A percentile compares a stretch with the other conserved stretches of the same genome.
These are phyloP conservation scores for Begonia loranthoides DNA, from an alignment of 306 rosid species.

Conservation along the genomic window DNA sequence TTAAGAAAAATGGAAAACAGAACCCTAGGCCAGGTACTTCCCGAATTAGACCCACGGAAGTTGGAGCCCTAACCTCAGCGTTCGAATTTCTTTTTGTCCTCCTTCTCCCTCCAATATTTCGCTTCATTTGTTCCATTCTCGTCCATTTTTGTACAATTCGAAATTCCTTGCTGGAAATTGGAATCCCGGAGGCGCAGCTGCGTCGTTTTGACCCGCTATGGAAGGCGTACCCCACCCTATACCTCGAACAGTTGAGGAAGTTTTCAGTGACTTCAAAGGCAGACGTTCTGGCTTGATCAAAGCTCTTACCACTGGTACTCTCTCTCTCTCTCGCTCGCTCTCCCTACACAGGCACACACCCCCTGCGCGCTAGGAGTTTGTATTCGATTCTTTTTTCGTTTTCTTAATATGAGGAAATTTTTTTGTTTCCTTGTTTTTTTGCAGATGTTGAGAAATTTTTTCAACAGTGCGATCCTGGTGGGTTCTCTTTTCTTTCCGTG, in stretches of 20 bases:
- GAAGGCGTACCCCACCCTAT: slow-evolving; percentile 72
- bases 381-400: neutral
- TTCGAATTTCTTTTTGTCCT: too few relatives aligned
- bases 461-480: slow-evolving; percentile 99
- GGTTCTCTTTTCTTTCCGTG: slow-evolving; percentile 10
- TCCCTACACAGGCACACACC: too few relatives aligned
- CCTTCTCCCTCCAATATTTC: too few relatives aligned
- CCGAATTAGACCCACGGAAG: too few relatives aligned
- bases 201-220: slow-evolving; percentile 21
- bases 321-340: neutral
- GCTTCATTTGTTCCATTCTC: too few relatives aligned
- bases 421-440: neutral
- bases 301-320: slow-evolving; percentile 41
- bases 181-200: neutral
- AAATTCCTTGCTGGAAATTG: too few relatives aligned
- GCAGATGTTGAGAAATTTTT: slow-evolving; percentile 89
- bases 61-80: too few relatives aligned
- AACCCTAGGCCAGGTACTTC: too few relatives aligned
- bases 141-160: too few relatives aligned
- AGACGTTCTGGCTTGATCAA: slow-evolving; percentile 83
- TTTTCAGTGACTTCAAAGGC: slow-evolving; percentile 89
- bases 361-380: neutral
- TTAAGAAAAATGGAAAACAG: too few relatives aligned
- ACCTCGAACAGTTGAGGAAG: slow-evolving; percentile 97
- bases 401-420: neutral